These are phyloP conservation scores for Darksidea phi DNA, from an alignment of 495 filamentous ascomycete species.

Conservation along the genomic window DNA sequence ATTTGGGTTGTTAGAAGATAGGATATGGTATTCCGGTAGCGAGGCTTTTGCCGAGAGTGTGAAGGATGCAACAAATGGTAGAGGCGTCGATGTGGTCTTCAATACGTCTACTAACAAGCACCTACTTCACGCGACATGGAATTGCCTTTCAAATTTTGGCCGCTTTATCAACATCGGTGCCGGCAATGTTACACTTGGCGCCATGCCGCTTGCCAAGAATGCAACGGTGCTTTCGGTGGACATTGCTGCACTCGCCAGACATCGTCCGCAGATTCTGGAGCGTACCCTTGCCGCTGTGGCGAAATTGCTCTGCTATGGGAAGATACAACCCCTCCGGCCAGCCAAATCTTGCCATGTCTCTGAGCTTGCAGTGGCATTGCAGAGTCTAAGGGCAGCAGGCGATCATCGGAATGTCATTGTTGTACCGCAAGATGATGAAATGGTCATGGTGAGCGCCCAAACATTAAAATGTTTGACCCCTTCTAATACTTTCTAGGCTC, in stretches of 20 bases:
- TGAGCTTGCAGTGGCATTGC: neutral
- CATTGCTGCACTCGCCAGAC: neutral
- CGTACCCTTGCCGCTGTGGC: neutral
- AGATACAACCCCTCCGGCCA: neutral
- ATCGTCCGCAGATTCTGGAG: too few relatives aligned
- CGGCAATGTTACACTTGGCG: neutral
- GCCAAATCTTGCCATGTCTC: conserved; percentile 1
- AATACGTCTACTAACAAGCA: neutral
- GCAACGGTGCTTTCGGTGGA: neutral
- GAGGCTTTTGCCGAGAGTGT: neutral
- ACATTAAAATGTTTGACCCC: neutral
- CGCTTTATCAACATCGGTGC: conserved; percentile 5
- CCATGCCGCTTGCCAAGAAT: conserved; percentile 10
- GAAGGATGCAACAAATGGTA: neutral
- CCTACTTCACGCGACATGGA: conserved; percentile 1
- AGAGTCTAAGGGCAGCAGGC: too few relatives aligned
- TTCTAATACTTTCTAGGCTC: too few relatives aligned
- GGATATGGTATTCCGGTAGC: conserved; percentile 1
- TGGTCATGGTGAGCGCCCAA: conserved; percentile 8
- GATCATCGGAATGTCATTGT: conserved; percentile 7
- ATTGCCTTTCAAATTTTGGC: conserved; percentile 8
- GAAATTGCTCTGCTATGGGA: neutral
- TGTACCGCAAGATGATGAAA: conserved; percentile 12
- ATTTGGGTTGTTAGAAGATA: conserved; percentile 7
- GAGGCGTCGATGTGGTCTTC: conserved; percentile 11